Conservation (phyloP, 352 stramenopile genomes). For the Pythium brassicae region DNA sequence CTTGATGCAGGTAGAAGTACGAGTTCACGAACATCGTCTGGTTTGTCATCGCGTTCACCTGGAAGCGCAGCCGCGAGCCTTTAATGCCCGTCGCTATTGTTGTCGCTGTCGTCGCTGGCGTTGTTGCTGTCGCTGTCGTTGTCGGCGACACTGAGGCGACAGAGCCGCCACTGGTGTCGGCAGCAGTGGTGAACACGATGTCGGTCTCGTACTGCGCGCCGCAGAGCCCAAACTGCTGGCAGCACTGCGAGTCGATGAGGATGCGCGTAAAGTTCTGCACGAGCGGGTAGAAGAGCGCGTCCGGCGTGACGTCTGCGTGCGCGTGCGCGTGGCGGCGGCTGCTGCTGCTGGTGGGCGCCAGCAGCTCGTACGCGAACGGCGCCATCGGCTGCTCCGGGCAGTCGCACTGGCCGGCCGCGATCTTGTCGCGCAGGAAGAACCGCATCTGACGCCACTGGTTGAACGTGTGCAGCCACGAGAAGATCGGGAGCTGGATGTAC, state of each 20-base stretch:
- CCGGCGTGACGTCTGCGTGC: constrained; percentile 41
- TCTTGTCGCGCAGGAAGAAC: constrained; percentile 75
- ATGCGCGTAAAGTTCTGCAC: constrained; percentile 86
- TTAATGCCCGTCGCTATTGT: constrained; percentile 32
- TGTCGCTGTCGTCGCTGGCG: background rate
- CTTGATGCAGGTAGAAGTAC: constrained; percentile 81
- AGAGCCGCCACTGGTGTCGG: background rate
- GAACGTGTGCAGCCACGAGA: constrained; percentile 86
- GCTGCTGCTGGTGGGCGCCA: background rate
- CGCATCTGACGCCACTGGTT: constrained; percentile 87
- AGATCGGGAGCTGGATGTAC: constrained; percentile 83
- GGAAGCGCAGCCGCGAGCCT: constrained; percentile 83
- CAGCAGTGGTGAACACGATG: constrained; percentile 53
- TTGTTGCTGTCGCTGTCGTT: background rate
- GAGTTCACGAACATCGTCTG: constrained; percentile 90
- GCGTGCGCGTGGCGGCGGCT: no score
- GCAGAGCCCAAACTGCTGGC: constrained; percentile 84
- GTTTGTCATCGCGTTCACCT: constrained; percentile 81
- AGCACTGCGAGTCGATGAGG: constrained; percentile 86
- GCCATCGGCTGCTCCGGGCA: constrained; percentile 73
- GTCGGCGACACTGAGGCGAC: background rate
- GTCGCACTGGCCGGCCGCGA: constrained; percentile 48
- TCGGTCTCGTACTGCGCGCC: constrained; percentile 83
- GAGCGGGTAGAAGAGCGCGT: constrained; percentile 69
- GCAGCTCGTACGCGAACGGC: constrained; percentile 72